phyloP scores from a whole-genome alignment of 495 filamentous ascomycete species.

The Penicillium alfredii region DNA sequence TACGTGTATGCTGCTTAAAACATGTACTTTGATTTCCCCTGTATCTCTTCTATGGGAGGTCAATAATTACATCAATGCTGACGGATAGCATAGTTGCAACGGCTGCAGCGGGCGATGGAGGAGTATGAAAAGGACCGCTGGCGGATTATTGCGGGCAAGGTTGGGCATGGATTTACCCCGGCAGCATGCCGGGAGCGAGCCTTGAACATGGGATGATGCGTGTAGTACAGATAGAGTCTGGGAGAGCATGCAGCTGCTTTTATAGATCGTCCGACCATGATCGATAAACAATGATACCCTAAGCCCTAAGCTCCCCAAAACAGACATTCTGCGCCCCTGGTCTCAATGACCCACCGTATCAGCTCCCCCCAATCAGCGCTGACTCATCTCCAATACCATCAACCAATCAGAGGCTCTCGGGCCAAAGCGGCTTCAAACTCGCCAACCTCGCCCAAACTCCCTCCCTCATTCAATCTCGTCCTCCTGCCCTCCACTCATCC shows the following conservation, averaged over 20 bases:
- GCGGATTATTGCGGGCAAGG: conserved; percentile 79
- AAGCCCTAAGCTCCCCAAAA: conserved; percentile 29
- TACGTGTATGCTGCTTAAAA: too few species aligned
- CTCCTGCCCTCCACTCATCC: conserved; percentile 19
- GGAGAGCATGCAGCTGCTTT: too few species aligned
- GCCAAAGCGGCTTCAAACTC: conserved; percentile 46
- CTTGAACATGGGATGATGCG: conserved; percentile 37
- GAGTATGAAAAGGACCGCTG: conserved; percentile 90
- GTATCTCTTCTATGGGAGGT: conserved; percentile 20
- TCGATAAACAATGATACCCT: conserved; percentile 16
- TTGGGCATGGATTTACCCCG: conserved; percentile 79
- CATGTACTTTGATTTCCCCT: too few species aligned
- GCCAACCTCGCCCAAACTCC: conserved; percentile 37
- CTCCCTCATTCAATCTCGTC: conserved; percentile 23
- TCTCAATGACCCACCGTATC: conserved; percentile 11
- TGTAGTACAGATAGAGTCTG: too few species aligned
- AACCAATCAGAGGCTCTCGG: conserved; percentile 27
- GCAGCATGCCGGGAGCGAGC: conserved; percentile 80
- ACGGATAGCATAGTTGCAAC: conserved; percentile 55
- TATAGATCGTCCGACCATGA: too few species aligned
- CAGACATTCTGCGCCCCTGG: conserved; percentile 20
- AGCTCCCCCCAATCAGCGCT: conserved; percentile 34
- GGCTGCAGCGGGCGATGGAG: conserved; percentile 69
- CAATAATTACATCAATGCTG: conserved; percentile 10
- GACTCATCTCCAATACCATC: conserved; percentile 27